Evolutionary conservation across 2,329 filamentous ascomycete genomes (phyloP), one percentile per base, ranked within the genome.

Genomic region (Penicillium sp.): DNA sequence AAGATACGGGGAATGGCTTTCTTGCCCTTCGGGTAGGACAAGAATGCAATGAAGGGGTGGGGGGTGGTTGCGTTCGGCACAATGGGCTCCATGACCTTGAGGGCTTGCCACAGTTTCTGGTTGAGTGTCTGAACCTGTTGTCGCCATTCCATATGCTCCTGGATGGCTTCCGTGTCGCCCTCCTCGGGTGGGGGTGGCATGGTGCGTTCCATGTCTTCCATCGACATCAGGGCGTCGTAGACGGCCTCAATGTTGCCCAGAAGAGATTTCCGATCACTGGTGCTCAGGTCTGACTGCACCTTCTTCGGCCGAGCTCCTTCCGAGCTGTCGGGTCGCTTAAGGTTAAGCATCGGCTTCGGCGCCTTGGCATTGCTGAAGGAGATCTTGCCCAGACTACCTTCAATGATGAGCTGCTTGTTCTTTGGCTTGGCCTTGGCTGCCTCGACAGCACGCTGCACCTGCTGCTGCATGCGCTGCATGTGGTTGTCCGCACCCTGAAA

Each of bases 351-450:
- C 15, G 93, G 92, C 74, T 96, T 94, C 0, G 94, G 94, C 0
- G 94, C 96, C 80, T 97, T 99, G 46, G 94, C 91, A 68, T 99
- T 99, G 80, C 93, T 97, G 78, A 97, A 99, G 0, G 93, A 96
- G 55, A 99, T 99, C 79, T 97, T 99, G 62, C 94, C 94, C 48
- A 99, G 78, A 69, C 92, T 97, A 25, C 94, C 94, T 70, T 97
- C 93, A 56, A 99, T 93, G 20, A 97, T 92, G 8, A 99, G 82
- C 72, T 97, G 92, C 69, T 95, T 96, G 70, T 96, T 97, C 81
- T 99, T 99, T 12, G 94, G 94, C 75, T 96, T 93, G 57, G 92
- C 90, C 79, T 97, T 99, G 50, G 94, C 94, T 1, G 94, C 94
- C 70, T 99, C 94, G 0, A 99, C 94, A 23, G 94, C 94, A 54